Evolutionary conservation across 2,329 filamentous ascomycete genomes (phyloP).

Genomic region (Diaporthe citriasiana): DNA sequence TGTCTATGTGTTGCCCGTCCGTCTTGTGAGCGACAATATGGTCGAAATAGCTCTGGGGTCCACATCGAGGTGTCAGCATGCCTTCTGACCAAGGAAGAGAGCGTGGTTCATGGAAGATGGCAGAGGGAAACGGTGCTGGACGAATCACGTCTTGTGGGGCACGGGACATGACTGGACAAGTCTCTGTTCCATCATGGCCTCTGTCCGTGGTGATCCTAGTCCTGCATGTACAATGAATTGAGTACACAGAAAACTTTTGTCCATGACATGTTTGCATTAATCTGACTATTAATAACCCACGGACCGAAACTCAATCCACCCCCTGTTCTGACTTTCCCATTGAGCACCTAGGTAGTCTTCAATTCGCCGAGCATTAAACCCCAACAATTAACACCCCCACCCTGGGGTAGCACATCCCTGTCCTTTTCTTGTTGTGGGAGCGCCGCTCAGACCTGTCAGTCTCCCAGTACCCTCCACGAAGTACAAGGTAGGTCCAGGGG

Average conservation of each 20-base stretch:
- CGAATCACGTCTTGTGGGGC: background rate
- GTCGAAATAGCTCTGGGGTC: background rate
- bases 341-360: too few species aligned
- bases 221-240: background rate
- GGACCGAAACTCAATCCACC: background rate
- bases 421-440: background rate
- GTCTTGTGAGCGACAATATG: background rate
- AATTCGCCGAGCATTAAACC: background rate
- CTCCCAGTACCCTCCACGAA: background rate
- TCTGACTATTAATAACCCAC: background rate
- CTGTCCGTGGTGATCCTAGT: background rate
- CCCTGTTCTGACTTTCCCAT: background rate
- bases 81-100: background rate
- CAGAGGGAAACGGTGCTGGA: background rate
- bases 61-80: background rate
- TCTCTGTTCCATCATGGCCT: background rate
- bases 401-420: too few species aligned
- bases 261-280: slow-evolving; percentile 12
- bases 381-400: too few species aligned
- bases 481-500: background rate
- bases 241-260: background rate
- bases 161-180: background rate
- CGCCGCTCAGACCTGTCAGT: background rate
- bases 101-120: background rate
- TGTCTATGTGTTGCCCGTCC: background rate